A percentile compares a stretch with the other conserved stretches of the same genome.
Conservation (phyloP, 2,329 filamentous ascomycete species). For the Metarhizium anisopliae region DNA sequence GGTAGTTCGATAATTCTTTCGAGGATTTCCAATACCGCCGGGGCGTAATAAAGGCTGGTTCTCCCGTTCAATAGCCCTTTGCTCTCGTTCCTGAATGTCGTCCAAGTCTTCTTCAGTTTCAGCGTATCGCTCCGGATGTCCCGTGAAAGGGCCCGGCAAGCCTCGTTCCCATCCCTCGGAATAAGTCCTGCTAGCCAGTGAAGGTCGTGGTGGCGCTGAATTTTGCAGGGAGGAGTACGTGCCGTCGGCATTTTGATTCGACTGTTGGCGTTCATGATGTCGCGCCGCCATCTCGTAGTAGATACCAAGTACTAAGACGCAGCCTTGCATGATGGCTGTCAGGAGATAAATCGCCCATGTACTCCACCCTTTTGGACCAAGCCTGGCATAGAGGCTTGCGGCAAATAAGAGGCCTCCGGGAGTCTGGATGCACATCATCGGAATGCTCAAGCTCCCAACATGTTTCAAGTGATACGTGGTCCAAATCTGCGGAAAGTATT, state of each 20-base stretch:
- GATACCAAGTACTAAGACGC: slow-evolving; percentile 70
- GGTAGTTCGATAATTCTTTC: slow-evolving; percentile 29
- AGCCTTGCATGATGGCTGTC: slow-evolving; percentile 77
- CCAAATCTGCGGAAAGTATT: slow-evolving; percentile 93
- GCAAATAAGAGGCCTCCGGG: slow-evolving; percentile 89
- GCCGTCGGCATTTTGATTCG: slow-evolving; percentile 14
- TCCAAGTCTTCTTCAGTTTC: slow-evolving; percentile 42
- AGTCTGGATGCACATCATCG: slow-evolving; percentile 98
- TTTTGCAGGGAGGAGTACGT: slow-evolving; percentile 20
- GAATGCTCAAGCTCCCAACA: slow-evolving; percentile 84
- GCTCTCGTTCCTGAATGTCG: slow-evolving; percentile 40
- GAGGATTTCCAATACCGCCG: slow-evolving; percentile 39
- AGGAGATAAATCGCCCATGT: slow-evolving; percentile 89
- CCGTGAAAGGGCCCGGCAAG: slow-evolving; percentile 40
- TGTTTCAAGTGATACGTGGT: slow-evolving; percentile 81
- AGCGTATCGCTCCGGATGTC: slow-evolving; percentile 43
- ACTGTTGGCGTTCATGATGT: slow-evolving; percentile 19
- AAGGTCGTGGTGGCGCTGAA: slow-evolving; percentile 21
- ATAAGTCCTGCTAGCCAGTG: slow-evolving; percentile 33
- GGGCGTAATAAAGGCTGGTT: slow-evolving; percentile 41
- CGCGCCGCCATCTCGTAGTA: slow-evolving; percentile 55
- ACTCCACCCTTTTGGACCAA: slow-evolving; percentile 83
- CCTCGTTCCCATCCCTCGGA: slow-evolving; percentile 43
- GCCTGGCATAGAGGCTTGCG: slow-evolving; percentile 67
- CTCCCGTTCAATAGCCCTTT: slow-evolving; percentile 39